Conservation (phyloP, 257 asterid species). For the Ilex aquifolium region DNA sequence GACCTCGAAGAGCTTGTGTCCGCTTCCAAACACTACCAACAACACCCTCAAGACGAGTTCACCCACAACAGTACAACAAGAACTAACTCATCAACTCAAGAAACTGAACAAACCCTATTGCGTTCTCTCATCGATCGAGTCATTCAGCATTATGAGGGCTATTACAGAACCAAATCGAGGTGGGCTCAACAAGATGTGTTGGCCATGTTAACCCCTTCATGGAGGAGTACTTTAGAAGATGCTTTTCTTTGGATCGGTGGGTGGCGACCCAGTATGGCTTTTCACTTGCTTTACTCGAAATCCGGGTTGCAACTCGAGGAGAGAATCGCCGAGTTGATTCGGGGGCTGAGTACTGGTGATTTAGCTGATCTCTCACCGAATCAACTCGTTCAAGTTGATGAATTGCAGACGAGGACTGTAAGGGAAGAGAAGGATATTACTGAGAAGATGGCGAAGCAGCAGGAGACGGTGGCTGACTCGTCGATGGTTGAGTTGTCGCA, state of each 20-base stretch:
- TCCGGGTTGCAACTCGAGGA: slow-evolving; percentile 8
- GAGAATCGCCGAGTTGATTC: slow-evolving; percentile 23
- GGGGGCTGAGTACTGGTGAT: slow-evolving; percentile 33
- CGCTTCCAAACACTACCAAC: too few relatives aligned
- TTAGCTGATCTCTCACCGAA: slow-evolving; percentile 27
- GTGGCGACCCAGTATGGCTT: slow-evolving; percentile 5
- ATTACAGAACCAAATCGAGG: too few relatives aligned
- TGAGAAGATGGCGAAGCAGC: slow-evolving; percentile 51
- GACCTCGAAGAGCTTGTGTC: too few relatives aligned
- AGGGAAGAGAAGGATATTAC: slow-evolving; percentile 41
- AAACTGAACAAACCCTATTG: too few relatives aligned
- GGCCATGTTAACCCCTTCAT: too few relatives aligned
- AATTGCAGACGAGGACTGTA: slow-evolving; percentile 36
- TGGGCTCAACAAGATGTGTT: too few relatives aligned
- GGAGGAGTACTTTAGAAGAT: too few relatives aligned
- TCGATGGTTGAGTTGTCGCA: slow-evolving; percentile 57
- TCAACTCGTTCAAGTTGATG: slow-evolving; percentile 37
- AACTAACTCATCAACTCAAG: too few relatives aligned
- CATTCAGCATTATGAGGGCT: too few relatives aligned
- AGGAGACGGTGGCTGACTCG: slow-evolving; percentile 46
- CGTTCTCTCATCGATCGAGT: too few relatives aligned
- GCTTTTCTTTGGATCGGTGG: slow-evolving; percentile 9
- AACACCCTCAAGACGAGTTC: too few relatives aligned
- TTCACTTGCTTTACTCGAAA: slow-evolving; percentile 10
- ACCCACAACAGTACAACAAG: too few relatives aligned